phyloP scores from a whole-genome alignment of 2,329 filamentous ascomycete species.

The Hawksworthiomyces lignivorus region DNA sequence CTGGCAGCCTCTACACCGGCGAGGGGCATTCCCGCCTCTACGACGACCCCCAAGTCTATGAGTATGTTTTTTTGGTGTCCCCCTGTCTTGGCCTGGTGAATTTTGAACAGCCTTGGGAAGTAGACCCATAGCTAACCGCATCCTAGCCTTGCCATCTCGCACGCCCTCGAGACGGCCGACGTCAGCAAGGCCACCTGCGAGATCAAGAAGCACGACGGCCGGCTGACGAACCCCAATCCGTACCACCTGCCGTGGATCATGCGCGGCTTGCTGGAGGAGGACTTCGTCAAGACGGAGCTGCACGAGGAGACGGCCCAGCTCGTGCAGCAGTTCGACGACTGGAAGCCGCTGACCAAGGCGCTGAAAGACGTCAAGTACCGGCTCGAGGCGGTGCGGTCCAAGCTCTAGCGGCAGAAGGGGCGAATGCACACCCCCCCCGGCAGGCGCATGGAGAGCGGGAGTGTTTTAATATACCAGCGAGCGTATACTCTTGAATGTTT shows the following conservation, averaged over 20 bases:
- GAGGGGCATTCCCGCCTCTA: slow-evolving; percentile 93
- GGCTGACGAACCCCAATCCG: slow-evolving; percentile 61
- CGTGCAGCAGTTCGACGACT: slow-evolving; percentile 83
- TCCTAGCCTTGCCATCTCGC: slow-evolving; percentile 62
- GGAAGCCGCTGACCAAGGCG: slow-evolving; percentile 84
- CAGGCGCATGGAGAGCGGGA: too few relatives aligned
- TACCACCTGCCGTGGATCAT: slow-evolving; percentile 94
- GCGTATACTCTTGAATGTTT: neutral
- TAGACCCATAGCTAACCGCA: too few relatives aligned
- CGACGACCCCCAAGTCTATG: slow-evolving; percentile 80
- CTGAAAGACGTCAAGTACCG: slow-evolving; percentile 94
- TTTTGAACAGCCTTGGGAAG: neutral
- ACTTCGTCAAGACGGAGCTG: slow-evolving; percentile 76
- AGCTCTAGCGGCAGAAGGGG: slow-evolving; percentile 42
- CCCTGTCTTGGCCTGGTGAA: slow-evolving; percentile 1
- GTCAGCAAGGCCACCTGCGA: slow-evolving; percentile 39
- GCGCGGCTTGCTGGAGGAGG: slow-evolving; percentile 85
- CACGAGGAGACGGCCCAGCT: slow-evolving; percentile 69
- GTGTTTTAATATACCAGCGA: too few relatives aligned
- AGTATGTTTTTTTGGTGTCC: slow-evolving; percentile 35
- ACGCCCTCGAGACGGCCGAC: slow-evolving; percentile 63
- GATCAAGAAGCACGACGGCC: slow-evolving; percentile 42
- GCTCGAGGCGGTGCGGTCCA: slow-evolving; percentile 83
- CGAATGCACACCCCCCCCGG: too few relatives aligned
- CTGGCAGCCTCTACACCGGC: slow-evolving; percentile 83